Conservation (phyloP, 2,329 filamentous ascomycete species). For the Magnaporthiopsis rhizophila region DNA sequence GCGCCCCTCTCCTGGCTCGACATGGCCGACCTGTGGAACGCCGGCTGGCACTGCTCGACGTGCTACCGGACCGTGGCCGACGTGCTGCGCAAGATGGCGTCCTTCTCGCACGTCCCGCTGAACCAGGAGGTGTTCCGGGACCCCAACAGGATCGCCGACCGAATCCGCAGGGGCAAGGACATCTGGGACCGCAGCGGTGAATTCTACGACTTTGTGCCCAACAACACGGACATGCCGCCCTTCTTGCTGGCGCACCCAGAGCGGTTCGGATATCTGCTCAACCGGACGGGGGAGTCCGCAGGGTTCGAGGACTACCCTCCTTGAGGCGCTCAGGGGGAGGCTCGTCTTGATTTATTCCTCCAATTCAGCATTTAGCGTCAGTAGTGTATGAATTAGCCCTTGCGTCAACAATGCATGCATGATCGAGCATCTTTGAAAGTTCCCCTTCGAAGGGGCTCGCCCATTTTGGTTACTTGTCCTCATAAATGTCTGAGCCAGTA, state of each 20-base stretch:
- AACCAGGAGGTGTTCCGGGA: slow-evolving; percentile 42
- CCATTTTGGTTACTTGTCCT: neutral
- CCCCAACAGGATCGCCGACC: slow-evolving; percentile 37
- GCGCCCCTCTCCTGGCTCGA: slow-evolving; percentile 31
- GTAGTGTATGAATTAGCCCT: neutral
- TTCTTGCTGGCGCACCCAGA: slow-evolving; percentile 32
- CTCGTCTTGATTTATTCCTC: neutral
- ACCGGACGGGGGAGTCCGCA: slow-evolving; percentile 36
- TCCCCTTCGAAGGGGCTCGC: neutral
- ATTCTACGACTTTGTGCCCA: slow-evolving; percentile 37
- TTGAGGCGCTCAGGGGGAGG: neutral
- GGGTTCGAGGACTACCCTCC: slow-evolving; percentile 39
- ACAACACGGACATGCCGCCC: slow-evolving; percentile 44
- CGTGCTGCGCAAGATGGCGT: slow-evolving; percentile 46
- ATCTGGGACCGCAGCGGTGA: slow-evolving; percentile 44
- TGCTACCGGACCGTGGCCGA: slow-evolving; percentile 51
- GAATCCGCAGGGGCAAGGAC: slow-evolving; percentile 44
- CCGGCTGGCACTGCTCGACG: slow-evolving; percentile 54
- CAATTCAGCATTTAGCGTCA: neutral
- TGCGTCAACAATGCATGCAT: neutral
- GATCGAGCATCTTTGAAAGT: neutral
- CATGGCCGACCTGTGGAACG: slow-evolving; percentile 37
- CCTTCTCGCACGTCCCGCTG: slow-evolving; percentile 46
- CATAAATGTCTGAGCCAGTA: neutral
- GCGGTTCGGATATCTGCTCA: slow-evolving; percentile 36